Conservation (phyloP, 1,284 basidiomycete genomes). For the Sanguinoderma infundibulare region DNA sequence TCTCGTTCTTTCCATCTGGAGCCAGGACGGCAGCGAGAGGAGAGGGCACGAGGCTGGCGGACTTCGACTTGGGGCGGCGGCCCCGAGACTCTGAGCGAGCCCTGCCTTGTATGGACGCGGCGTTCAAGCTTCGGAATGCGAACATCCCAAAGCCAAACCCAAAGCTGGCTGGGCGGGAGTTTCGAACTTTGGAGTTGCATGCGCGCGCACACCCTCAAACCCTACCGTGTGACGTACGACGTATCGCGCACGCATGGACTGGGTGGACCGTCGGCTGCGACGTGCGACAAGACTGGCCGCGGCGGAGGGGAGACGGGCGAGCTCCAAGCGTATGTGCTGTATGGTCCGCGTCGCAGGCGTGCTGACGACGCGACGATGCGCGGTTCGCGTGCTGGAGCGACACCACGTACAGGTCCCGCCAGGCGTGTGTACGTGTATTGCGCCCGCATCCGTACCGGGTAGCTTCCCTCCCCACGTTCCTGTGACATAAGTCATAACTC, state of each 20-base stretch:
- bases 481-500: conserved; percentile 8
- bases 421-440: neutral
- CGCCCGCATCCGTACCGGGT: neutral
- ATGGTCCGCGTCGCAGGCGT: too few relatives aligned
- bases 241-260: too few relatives aligned
- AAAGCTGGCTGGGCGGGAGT: too few relatives aligned
- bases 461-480: neutral
- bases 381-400: neutral
- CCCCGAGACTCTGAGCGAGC: neutral
- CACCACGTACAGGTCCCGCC: conserved; percentile 1
- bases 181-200: neutral
- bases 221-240: too few relatives aligned
- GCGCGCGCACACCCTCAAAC: too few relatives aligned
- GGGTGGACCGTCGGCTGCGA: too few relatives aligned
- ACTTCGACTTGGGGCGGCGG: neutral
- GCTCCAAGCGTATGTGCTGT: neutral
- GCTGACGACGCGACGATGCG: too few relatives aligned
- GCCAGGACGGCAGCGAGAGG: neutral
- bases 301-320: too few relatives aligned
- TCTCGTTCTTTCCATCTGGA: conserved; percentile 14
- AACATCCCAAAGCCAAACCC: too few relatives aligned
- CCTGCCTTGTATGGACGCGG: neutral
- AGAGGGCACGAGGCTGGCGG: neutral
- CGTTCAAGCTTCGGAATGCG: too few relatives aligned
- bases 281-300: too few relatives aligned